A percentile compares a stretch with the other conserved stretches of the same genome.
Conservation (phyloP, 2,329 filamentous ascomycete species). For the Diaporthe nobilis region DNA sequence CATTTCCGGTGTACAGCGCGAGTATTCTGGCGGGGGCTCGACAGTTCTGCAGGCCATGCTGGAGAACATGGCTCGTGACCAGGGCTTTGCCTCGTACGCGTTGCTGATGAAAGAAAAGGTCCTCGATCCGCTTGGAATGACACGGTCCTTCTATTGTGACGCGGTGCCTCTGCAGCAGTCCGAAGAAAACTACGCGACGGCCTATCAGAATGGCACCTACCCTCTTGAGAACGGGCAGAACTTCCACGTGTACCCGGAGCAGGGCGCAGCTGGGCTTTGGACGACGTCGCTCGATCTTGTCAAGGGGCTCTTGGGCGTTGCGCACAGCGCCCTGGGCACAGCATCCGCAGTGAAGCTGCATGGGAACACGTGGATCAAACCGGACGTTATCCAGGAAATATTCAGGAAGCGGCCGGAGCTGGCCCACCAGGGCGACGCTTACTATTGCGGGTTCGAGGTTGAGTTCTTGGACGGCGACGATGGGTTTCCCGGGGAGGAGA, state of each 20-base stretch:
- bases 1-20: constrained; percentile 23
- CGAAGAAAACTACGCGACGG: constrained; percentile 33
- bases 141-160: constrained; percentile 36
- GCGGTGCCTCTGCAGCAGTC: constrained; percentile 6
- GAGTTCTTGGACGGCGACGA: constrained; percentile 34
- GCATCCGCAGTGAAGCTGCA: constrained; percentile 8
- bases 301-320: constrained; percentile 32
- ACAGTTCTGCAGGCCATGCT: constrained; percentile 39
- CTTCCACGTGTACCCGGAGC: constrained; percentile 37
- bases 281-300: constrained; percentile 37
- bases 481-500: constrained; percentile 2
- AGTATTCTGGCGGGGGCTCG: constrained; percentile 37
- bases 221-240: constrained; percentile 20
- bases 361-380: constrained; percentile 35
- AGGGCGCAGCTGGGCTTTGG: constrained; percentile 38
- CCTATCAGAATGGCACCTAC: constrained; percentile 33
- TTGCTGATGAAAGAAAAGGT: constrained; percentile 35
- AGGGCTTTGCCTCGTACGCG: constrained; percentile 18
- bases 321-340: constrained; percentile 30
- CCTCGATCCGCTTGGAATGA: constrained; percentile 35
- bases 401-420: constrained; percentile 27
- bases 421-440: constrained; percentile 1
- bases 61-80: constrained; percentile 20
- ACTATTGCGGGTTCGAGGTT: constrained; percentile 35
- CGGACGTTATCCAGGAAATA: constrained; percentile 25